Percentiles rank a stretch among this genome's conserved stretches.
Conservation (phyloP, 2,329 filamentous ascomycete genomes). For the Cercospora nicotianae region DNA sequence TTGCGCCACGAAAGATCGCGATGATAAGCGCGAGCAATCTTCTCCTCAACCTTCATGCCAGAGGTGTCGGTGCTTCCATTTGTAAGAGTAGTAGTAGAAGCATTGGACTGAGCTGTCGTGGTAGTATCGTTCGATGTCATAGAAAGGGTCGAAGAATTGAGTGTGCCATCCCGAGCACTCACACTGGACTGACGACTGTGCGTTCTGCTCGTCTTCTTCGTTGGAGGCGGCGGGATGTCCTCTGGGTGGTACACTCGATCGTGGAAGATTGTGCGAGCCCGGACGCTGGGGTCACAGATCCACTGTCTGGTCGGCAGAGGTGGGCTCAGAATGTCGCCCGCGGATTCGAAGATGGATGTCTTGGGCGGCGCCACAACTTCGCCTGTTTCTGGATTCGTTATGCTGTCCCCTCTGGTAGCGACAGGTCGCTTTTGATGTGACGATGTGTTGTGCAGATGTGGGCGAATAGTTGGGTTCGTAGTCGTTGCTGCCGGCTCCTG, state of each 20-base stretch:
- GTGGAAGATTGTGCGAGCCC: conserved; percentile 91
- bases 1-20: conserved; percentile 91
- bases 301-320: conserved; percentile 80
- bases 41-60: conserved; percentile 90
- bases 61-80: conserved; percentile 51
- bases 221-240: conserved; percentile 82
- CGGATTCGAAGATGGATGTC: conserved; percentile 93
- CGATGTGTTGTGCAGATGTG: conserved; percentile 24
- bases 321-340: conserved; percentile 87
- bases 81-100: conserved; percentile 11
- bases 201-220: conserved; percentile 34
- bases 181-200: conserved; percentile 2
- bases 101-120: conserved; percentile 9
- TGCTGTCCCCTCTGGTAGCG: conserved; percentile 53
- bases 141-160: conserved; percentile 4
- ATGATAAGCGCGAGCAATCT: conserved; percentile 95
- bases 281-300: conserved; percentile 76
- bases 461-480: conserved; percentile 37
- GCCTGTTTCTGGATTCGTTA: conserved; percentile 45
- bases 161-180: conserved; percentile 1
- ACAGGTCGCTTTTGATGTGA: conserved; percentile 43
- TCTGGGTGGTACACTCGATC: conserved; percentile 91
- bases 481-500: conserved; percentile 27
- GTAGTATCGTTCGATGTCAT: conserved; percentile 21
- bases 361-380: conserved; percentile 67